Percentiles rank a stretch among this genome's conserved stretches.
Evolutionary conservation across 108 stramenopile species (phyloP).

Genomic region (Cyclotella cryptica): DNA sequence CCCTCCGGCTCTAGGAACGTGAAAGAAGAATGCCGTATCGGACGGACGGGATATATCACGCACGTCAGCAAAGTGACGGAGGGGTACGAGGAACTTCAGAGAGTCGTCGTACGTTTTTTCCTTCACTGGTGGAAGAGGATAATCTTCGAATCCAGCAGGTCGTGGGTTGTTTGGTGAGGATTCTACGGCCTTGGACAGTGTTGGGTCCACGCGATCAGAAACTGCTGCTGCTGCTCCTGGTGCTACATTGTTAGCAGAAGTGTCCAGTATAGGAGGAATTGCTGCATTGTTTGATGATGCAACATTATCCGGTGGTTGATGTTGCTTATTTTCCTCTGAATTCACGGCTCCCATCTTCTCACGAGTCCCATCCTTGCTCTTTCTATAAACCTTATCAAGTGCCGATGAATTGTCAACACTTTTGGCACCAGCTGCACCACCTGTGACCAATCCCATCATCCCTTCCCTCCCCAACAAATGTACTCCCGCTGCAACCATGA

Average conservation of each 20-base stretch:
- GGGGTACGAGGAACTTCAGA: slow-evolving; percentile 33
- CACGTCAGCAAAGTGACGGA: slow-evolving; percentile 46
- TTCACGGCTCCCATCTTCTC: slow-evolving; percentile 6
- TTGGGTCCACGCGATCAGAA: too few relatives aligned
- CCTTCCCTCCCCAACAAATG: slow-evolving; percentile 24
- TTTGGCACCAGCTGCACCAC: neutral
- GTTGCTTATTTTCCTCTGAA: neutral
- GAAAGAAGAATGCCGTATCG: slow-evolving; percentile 60
- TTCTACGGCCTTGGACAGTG: too few relatives aligned
- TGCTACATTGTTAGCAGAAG: neutral
- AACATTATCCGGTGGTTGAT: neutral
- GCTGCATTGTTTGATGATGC: neutral
- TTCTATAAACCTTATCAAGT: slow-evolving; percentile 10
- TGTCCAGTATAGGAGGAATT: neutral
- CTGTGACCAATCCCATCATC: neutral
- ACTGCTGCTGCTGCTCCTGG: too few relatives aligned
- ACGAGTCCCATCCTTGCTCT: neutral
- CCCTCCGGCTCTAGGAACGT: slow-evolving; percentile 56
- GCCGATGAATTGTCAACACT: neutral
- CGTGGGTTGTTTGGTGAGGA: neutral
- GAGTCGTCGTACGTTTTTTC: slow-evolving; percentile 40
- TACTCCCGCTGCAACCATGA: slow-evolving; percentile 25
- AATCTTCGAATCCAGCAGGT: slow-evolving; percentile 6
- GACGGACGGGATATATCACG: slow-evolving; percentile 23
- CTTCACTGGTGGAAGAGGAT: slow-evolving; percentile 21